phyloP scores from a whole-genome alignment of 345 rosid genomes.

The Clausena lansium region DNA sequence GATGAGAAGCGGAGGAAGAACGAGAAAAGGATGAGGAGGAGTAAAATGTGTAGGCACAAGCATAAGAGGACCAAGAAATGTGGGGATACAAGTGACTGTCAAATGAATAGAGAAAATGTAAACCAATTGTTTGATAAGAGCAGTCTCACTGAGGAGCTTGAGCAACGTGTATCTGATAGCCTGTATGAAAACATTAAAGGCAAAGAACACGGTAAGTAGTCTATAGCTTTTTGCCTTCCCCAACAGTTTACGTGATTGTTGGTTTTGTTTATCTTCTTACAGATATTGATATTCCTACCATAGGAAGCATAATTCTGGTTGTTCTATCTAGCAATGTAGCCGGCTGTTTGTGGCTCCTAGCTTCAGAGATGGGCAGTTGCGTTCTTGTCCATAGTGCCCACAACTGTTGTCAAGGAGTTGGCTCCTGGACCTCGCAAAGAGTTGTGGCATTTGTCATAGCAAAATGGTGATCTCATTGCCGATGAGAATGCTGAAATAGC shows the following conservation, averaged over 20 bases:
- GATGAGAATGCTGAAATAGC: background rate
- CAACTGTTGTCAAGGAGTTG: background rate
- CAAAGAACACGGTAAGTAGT: background rate
- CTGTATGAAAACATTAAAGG: constrained; percentile 3
- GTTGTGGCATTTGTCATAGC: background rate
- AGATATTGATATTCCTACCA: background rate
- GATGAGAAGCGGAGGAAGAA: constrained; percentile 9
- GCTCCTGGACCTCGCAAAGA: background rate
- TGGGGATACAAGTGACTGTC: background rate
- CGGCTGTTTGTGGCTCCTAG: background rate
- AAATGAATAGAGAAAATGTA: background rate
- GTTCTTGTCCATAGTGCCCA: background rate
- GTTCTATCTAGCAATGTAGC: background rate
- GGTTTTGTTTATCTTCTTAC: background rate
- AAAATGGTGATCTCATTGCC: background rate
- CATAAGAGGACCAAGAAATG: constrained; percentile 2
- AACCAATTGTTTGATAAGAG: background rate
- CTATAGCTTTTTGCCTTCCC: background rate
- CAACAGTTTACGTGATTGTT: background rate
- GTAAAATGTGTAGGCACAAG: background rate
- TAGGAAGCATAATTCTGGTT: constrained; percentile 1
- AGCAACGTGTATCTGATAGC: constrained; percentile 9
- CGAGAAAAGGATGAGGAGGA: background rate
- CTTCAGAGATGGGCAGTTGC: background rate
- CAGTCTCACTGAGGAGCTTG: constrained; percentile 13